Base-by-base conservation (phyloP, 2,329 filamentous ascomycete species). In the Cercospora zeina region DNA sequence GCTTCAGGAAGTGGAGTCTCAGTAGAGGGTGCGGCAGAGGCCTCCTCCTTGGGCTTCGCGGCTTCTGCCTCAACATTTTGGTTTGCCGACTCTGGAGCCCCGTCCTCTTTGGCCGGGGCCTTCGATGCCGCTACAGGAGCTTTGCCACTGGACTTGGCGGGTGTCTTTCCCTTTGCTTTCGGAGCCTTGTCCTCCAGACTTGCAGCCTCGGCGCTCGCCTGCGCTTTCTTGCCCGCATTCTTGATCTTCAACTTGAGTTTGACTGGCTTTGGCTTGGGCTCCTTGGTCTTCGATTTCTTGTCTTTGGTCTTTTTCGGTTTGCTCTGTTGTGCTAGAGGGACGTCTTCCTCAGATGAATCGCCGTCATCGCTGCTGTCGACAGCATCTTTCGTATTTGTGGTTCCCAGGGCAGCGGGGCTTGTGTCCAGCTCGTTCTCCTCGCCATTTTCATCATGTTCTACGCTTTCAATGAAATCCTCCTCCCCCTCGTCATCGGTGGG, bases 401-500 rank as follows among this genome's bases (percentile, higher is more conserved):
- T 85, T 83, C 70, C 59, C 31, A 63, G 63, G 16, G 55, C 62
- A 47, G 61, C 63, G 6, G 58, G 53, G 51, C 64, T 62, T 51
- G 57, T 54, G 10, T 58, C 60, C 11, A 57, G 19, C n/a, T 61
- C 56, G 11, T 62, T 45, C 27, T 62, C 59, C 8, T 80, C 73
- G 27, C 30, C 84, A 36, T 84, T 85, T 4, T 84, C 85, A 63
- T 82, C 80, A 31, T 53, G 45, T 30, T 62, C 59, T 10, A 62
- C 50, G 24, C 55, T 62, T 24, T 63, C 61, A 27, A 59, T 24
- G n/a, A 59, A 55, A 27, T 63, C 59, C 6, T 80, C 72, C 24
- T 51, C 85, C 34, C 84, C 73, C 27, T 51, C 85, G 34, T 84
- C 85, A 3, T 84, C 85, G 85, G 82, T 59, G 85, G 89, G 90